Base-by-base conservation (phyloP, 805 yeast species). In the Wickerhamiella kurtzmanii region DNA sequence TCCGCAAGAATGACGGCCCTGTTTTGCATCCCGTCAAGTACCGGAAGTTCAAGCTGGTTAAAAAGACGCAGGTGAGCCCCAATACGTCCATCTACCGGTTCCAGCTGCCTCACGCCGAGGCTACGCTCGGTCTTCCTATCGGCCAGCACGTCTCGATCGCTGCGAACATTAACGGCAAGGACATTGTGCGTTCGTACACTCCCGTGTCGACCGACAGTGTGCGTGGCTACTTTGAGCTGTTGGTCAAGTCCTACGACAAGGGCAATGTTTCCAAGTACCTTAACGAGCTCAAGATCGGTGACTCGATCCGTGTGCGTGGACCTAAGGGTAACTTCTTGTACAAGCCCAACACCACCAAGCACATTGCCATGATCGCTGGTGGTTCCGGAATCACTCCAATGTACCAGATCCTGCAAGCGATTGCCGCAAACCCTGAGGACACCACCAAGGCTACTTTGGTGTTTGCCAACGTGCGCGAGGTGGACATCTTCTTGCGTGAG, bases 371-470 rank as follows among this genome's bases (percentile, higher is more conserved):
- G 96, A 79, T 89, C 54, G 94, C 95, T 38, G 96, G 96, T 56
- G 97, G 96, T 60, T 85, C 96, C 36, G 96, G 96, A 45, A 80
- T 88, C 52, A 85, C 96, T 6, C 96, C 96, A 36, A 79, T 85
- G 65, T 72, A 82, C 58, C 94, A 87, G 65, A 81, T 88, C 55
- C 77, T 88, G 55, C 82, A 83, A 56, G 83, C 94, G 13, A 80
- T 88, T 54, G 78, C 79, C 57, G 67, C 70, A 48, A 77, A 88
- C 62, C 89, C 94, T 20, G 67, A 72, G 16, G 96, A 89, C 66
- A 73, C 71, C 43, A 88, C 96, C 50, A 74, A 78, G 59, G 77
- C 86, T 53, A 69, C 74, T 46, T 71, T 88, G 56, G 62, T 88
- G 38, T 89, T 82, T 61, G 96, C 95, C 57, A 85, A 83, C 59